Percentiles rank a stretch among this genome's conserved stretches.
Evolutionary conservation across 371 early-diverging fungal species (phyloP).

Genomic region (Syncephalastrum sp.): DNA sequence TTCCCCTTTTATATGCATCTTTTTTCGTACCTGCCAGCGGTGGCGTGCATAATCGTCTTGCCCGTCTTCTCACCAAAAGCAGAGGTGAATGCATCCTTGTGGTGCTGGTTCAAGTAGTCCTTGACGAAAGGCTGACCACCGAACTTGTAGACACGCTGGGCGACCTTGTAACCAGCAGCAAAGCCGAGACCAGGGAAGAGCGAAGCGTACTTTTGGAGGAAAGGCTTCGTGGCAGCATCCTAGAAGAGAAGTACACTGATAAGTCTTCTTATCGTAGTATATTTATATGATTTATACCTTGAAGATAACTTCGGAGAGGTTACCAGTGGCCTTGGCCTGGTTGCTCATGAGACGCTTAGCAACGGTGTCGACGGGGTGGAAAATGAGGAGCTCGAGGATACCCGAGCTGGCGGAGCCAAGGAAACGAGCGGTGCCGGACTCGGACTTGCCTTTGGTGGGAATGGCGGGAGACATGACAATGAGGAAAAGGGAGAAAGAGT

Average conservation of each 20-base stretch:
- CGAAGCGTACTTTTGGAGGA: slow-evolving; percentile 83
- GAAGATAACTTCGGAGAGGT: slow-evolving; percentile 70
- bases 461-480: slow-evolving; percentile 58
- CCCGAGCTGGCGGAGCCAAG: slow-evolving; percentile 92
- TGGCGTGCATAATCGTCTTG: slow-evolving; percentile 96
- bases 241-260: slow-evolving; percentile 30
- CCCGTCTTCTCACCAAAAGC: slow-evolving; percentile 92
- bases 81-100: slow-evolving; percentile 71
- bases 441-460: slow-evolving; percentile 63
- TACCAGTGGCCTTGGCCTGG: slow-evolving; percentile 67
- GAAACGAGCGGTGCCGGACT: slow-evolving; percentile 84
- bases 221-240: slow-evolving; percentile 76
- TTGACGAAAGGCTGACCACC: slow-evolving; percentile 97
- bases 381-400: slow-evolving; percentile 89
- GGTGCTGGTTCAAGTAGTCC: slow-evolving; percentile 85
- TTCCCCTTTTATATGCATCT: background rate
- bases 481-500: slow-evolving; percentile 1
- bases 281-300: slow-evolving; percentile 43
- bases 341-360: slow-evolving; percentile 98
- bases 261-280: background rate
- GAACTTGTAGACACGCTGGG: slow-evolving; percentile 96
- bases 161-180: slow-evolving; percentile 95
- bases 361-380: slow-evolving; percentile 98
- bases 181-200: slow-evolving; percentile 97
- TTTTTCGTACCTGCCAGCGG: slow-evolving; percentile 75